phyloP scores from a whole-genome alignment of 305 asterid genomes.

The Withania somnifera region DNA sequence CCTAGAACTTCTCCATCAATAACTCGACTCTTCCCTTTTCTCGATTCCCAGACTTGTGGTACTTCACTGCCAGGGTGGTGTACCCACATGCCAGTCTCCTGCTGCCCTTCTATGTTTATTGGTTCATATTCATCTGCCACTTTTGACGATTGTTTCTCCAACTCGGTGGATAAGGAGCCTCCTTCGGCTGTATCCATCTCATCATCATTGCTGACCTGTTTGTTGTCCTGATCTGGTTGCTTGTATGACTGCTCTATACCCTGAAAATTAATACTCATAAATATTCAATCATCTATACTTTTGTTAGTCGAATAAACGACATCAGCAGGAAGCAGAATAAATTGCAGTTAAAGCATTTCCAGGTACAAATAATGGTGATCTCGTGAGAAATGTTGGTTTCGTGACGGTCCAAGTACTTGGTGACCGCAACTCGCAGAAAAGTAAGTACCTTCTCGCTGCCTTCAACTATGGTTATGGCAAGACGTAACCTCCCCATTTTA shows the following conservation, averaged over 20 bases:
- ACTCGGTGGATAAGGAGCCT: constrained; percentile 24
- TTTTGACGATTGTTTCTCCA: constrained; percentile 33
- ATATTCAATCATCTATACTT: background rate
- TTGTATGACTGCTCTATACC: constrained; percentile 27
- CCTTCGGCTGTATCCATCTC: constrained; percentile 25
- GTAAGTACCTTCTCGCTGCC: constrained; percentile 45
- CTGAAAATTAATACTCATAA: constrained; percentile 15
- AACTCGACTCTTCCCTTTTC: constrained; percentile 56
- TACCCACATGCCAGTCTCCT: constrained; percentile 84
- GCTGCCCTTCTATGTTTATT: constrained; percentile 54
- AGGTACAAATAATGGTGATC: background rate
- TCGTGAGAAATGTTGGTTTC: background rate
- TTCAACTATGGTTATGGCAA: constrained; percentile 65
- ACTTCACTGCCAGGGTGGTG: constrained; percentile 92
- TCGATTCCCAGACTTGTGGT: constrained; percentile 69
- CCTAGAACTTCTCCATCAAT: constrained; percentile 20
- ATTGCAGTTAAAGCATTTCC: background rate
- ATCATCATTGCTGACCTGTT: constrained; percentile 20
- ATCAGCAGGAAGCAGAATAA: background rate
- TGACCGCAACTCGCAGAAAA: background rate
- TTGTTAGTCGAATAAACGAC: too few relatives aligned
- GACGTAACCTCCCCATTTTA: constrained; percentile 78
- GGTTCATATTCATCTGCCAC: constrained; percentile 70
- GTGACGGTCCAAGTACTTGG: background rate
- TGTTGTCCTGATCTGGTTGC: constrained; percentile 16